Conservation (phyloP, 345 rosid genomes). For the Populus davidiana region DNA sequence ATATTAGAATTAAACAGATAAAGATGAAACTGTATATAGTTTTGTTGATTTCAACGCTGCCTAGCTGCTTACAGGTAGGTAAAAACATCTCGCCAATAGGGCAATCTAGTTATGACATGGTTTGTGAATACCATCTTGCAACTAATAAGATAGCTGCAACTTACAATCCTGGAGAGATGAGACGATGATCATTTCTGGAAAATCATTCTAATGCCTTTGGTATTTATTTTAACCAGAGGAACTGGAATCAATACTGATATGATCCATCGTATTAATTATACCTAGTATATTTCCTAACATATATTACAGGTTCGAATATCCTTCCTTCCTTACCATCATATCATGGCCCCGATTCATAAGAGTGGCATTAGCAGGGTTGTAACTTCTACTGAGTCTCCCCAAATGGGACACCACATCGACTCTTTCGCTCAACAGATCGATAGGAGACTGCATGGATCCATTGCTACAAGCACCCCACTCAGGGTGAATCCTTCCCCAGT, state of each 20-base stretch:
- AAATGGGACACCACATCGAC: constrained; percentile 49
- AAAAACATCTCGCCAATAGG: no score
- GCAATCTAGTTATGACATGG: not conserved
- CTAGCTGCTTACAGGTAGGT: not conserved
- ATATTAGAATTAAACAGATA: not conserved
- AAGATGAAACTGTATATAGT: no score
- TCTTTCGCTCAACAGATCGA: constrained; percentile 55
- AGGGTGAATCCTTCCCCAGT: constrained; percentile 65
- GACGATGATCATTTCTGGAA: no score
- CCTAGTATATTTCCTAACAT: not conserved
- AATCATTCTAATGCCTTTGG: not conserved
- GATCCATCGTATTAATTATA: no score
- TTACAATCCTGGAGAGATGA: not conserved
- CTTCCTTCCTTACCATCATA: constrained; percentile 51
- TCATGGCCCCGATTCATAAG: constrained; percentile 86
- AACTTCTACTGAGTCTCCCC: constrained; percentile 46
- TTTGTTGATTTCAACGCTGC: not conserved
- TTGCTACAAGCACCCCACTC: constrained; percentile 61
- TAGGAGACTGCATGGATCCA: constrained; percentile 85
- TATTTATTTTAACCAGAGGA: not conserved
- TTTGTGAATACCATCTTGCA: not conserved
- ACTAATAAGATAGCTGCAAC: not conserved
- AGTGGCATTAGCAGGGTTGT: constrained; percentile 51
- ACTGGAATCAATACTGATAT: not conserved
- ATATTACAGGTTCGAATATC: not conserved